phyloP scores from a whole-genome alignment of 1,284 basidiomycete genomes.

The Somion occarium region DNA sequence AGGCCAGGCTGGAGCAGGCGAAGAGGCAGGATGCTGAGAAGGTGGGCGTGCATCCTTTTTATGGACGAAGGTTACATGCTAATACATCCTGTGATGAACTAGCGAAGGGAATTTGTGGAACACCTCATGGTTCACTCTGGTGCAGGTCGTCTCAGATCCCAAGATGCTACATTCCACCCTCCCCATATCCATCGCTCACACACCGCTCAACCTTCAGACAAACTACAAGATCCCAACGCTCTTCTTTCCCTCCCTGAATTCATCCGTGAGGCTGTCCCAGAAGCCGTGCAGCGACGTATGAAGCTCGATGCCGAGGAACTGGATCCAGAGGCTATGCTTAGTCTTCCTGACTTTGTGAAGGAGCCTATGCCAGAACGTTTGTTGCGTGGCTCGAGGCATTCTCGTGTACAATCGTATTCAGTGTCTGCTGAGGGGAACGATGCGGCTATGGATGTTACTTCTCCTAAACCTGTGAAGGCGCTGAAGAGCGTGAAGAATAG shows the following conservation, averaged over 20 bases:
- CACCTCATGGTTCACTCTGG: conserved; percentile 63
- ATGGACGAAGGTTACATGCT: conserved; percentile 9
- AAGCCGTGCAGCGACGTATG: conserved; percentile 22
- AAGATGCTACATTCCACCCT: conserved; percentile 52
- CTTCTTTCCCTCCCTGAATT: conserved; percentile 61
- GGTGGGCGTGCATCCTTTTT: conserved; percentile 32
- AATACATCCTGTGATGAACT: conserved; percentile 1
- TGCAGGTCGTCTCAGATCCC: conserved; percentile 62
- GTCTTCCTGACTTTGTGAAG: conserved; percentile 54
- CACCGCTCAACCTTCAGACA: not conserved
- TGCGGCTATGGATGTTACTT: not conserved
- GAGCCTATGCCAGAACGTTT: conserved; percentile 37
- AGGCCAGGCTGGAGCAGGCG: conserved; percentile 45
- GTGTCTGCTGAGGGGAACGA: not conserved
- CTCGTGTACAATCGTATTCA: conserved; percentile 3
- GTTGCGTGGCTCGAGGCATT: not conserved
- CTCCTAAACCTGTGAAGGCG: not conserved
- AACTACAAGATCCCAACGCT: conserved; percentile 46
- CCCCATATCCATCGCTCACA: not conserved
- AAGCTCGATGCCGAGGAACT: conserved; percentile 18
- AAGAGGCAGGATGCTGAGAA: conserved; percentile 53
- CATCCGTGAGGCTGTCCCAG: conserved; percentile 50
- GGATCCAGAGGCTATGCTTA: conserved; percentile 48
- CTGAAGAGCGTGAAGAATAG: conserved; percentile 29
- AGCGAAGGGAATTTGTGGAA: conserved; percentile 71